These are phyloP conservation scores for Brassica balearica DNA, from an alignment of 441 rosid genomes.

Conservation along the genomic window DNA sequence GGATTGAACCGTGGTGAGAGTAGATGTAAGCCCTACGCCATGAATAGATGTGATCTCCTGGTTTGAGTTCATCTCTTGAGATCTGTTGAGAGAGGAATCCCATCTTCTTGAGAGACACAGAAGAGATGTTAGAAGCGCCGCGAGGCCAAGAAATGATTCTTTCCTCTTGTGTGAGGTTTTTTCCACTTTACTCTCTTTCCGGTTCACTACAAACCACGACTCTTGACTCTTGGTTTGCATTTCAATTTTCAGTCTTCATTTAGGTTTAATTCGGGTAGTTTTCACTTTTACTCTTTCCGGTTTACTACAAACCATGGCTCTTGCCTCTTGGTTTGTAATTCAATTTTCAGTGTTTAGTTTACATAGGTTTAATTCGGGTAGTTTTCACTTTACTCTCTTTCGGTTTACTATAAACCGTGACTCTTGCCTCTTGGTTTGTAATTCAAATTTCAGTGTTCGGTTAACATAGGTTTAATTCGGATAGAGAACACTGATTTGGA, in stretches of 20 bases:
- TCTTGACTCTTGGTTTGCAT: background rate
- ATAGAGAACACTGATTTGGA: too few relatives aligned
- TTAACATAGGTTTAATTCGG: too few relatives aligned
- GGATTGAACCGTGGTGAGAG: constrained; percentile 43
- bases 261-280: too few relatives aligned
- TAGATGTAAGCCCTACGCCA: constrained; percentile 41
- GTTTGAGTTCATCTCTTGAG: constrained; percentile 30
- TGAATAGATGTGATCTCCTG: constrained; percentile 45
- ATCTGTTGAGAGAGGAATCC: constrained; percentile 36
- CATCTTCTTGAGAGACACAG: constrained; percentile 23
- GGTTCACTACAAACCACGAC: background rate
- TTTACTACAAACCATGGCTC: too few relatives aligned
- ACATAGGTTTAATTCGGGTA: too few relatives aligned
- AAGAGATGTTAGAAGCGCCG: background rate
- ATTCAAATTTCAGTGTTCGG: too few relatives aligned
- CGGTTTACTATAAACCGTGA: too few relatives aligned
- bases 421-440: too few relatives aligned
- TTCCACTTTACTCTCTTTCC: constrained; percentile 16
- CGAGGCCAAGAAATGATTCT: background rate
- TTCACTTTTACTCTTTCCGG: too few relatives aligned
- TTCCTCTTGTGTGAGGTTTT: background rate
- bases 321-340: too few relatives aligned
- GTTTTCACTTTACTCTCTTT: too few relatives aligned
- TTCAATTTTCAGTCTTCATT: background rate
- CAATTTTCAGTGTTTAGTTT: too few relatives aligned